Evolutionary conservation across 2,329 filamentous ascomycete genomes (phyloP).

Genomic region (Intubia oerlemansii): DNA sequence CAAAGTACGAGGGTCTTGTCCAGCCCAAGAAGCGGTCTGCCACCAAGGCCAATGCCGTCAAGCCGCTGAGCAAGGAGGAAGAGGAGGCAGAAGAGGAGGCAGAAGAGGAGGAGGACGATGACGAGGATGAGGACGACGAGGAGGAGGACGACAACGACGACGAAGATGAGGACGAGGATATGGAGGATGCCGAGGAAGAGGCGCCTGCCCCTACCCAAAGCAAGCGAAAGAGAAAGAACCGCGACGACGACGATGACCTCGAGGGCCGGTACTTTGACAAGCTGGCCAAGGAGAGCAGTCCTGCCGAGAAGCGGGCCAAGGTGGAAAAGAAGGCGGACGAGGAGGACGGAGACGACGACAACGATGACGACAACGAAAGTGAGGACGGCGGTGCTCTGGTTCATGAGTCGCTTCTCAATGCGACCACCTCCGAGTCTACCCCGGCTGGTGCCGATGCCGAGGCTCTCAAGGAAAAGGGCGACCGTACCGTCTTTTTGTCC

Average conservation of each 20-base stretch:
- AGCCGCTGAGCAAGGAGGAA: constrained; percentile 4
- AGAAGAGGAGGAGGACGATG: constrained; percentile 3
- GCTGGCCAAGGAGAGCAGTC: constrained; percentile 26
- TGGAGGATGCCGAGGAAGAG: constrained; percentile 13
- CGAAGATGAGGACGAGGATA: constrained; percentile 5
- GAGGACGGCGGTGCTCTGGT: constrained; percentile 9
- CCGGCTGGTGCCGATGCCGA: constrained; percentile 14
- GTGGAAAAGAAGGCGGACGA: constrained; percentile 14
- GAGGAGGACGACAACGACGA: constrained; percentile 13
- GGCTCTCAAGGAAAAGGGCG: constrained; percentile 50
- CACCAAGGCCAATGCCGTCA: constrained; percentile 1
- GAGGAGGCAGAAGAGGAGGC: constrained; percentile 1
- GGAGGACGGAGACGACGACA: constrained; percentile 20
- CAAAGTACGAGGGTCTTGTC: constrained; percentile 18
- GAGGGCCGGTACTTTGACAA: constrained; percentile 50
- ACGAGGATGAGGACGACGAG: constrained; percentile 6
- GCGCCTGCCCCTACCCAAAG: too few species aligned
- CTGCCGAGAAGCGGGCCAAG: constrained; percentile 32
- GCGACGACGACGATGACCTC: constrained; percentile 44
- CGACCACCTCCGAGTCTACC: too few species aligned
- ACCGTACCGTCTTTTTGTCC: constrained; percentile 76
- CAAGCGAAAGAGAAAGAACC: constrained; percentile 41
- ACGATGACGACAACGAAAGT: constrained; percentile 19
- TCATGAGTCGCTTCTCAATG: constrained; percentile 4
- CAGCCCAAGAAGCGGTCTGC: constrained; percentile 1